phyloP scores from a whole-genome alignment of 805 yeast species.

The Saturnispora hagleri region DNA sequence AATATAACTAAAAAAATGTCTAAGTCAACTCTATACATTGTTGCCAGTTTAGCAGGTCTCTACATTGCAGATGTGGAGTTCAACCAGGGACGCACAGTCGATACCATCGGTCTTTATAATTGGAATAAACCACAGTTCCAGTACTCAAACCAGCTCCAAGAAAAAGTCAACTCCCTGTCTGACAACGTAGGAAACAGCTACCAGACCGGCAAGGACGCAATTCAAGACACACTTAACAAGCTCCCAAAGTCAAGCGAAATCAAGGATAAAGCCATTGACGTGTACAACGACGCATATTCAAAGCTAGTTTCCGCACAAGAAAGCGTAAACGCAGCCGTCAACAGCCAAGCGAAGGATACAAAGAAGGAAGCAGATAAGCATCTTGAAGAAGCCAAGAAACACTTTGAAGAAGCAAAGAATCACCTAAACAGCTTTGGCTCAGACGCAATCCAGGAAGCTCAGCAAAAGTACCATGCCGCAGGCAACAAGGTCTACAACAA shows the following conservation, averaged over 20 bases:
- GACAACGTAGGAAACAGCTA: background rate
- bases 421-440: constrained; percentile 6
- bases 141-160: background rate
- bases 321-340: constrained; percentile 23
- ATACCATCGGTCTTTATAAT: constrained; percentile 6
- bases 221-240: constrained; percentile 7
- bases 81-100: constrained; percentile 5
- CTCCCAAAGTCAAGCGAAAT: constrained; percentile 8
- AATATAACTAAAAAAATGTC: background rate
- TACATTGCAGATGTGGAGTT: constrained; percentile 7
- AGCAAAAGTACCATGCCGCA: constrained; percentile 1
- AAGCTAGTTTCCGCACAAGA: constrained; percentile 26
- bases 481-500: constrained; percentile 6
- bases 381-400: constrained; percentile 27
- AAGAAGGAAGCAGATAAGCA: constrained; percentile 2
- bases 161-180: background rate
- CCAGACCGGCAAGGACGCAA: background rate
- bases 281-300: constrained; percentile 21
- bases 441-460: background rate
- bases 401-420: constrained; percentile 12
- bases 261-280: constrained; percentile 10
- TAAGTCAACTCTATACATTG: constrained; percentile 3
- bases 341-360: background rate
- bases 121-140: constrained; percentile 2
- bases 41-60: constrained; percentile 7